Conservation (phyloP, 345 rosid species). For the Firmiana major region DNA sequence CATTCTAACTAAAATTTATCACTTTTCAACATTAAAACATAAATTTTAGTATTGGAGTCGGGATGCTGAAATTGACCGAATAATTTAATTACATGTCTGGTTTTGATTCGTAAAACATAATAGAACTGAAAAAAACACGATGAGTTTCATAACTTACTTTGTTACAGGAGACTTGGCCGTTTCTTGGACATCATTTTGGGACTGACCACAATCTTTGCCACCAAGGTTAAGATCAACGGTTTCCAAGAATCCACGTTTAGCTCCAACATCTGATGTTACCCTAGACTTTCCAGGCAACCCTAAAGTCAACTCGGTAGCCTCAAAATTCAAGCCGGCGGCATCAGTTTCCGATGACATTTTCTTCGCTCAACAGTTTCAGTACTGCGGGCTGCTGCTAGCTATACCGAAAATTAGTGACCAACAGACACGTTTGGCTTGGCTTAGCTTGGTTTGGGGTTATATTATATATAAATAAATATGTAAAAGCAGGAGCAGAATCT, state of each 20-base stretch:
- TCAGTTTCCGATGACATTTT: conserved; percentile 35
- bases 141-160: conserved; percentile 28
- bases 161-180: conserved; percentile 27
- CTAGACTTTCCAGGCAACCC: conserved; percentile 49
- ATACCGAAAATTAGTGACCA: background rate
- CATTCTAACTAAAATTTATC: no score
- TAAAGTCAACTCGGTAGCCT: conserved; percentile 56
- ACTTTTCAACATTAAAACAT: no score
- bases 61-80: no score
- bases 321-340: conserved; percentile 27
- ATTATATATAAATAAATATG: conserved; percentile 6
- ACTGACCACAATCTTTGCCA: background rate
- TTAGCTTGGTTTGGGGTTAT: conserved; percentile 8
- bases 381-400: background rate
- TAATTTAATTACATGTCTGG: no score
- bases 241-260: conserved; percentile 44
- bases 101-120: no score
- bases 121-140: no score
- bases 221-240: conserved; percentile 40
- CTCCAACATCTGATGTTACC: conserved; percentile 17
- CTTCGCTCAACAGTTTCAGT: no score
- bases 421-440: conserved; percentile 20
- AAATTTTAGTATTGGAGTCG: no score
- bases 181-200: conserved; percentile 15
- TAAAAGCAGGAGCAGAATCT: background rate